Base-by-base conservation (phyloP, 352 stramenopile genomes). In the Globisporangium nagaii region DNA sequence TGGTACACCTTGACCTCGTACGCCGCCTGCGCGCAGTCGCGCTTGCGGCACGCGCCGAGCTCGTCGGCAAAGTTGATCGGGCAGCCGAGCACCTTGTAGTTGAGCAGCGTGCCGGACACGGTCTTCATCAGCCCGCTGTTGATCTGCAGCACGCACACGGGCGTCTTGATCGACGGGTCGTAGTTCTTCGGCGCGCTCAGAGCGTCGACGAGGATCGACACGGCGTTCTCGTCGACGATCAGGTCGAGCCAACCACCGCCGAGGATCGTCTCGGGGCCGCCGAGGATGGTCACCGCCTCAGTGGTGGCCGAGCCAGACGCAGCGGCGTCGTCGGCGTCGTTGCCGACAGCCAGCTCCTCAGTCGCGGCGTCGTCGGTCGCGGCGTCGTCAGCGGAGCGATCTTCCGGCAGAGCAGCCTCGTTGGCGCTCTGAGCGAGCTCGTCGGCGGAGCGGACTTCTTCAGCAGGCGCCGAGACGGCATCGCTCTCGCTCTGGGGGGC, bases 71-170 rank as follows among this genome's bases (percentile, higher is more conserved):
- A 68, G 11, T 65, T 39, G 27, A 77, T 65, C n/a, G 34, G 31
- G 59, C 75, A 86, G 17, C 68, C 75, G 3, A 68, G 58, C n/a
- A 83, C 57, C 20, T 75, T 49, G 62, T 81, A 86, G 58, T 83
- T 83, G 40, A n/a, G n/a, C n/a, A n/a, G n/a, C n/a, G 71, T 84
- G 34, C 75, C 75, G 10, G 69, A 62, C 9, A 86, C 73, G 20
- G 60, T 68, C 58, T 86, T 73, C 25, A 55, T 65, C 40, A 66
- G 24, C 15, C 77, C 63, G 39, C 47, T 59, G 31, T 76, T 52
- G 43, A 84, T 60, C 17, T 62, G 61, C 9, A 75, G 56, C 6
- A 78, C 53, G 52, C 75, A 86, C 46, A 84, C 57, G 9, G 50
- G 58, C 2, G 53, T 44, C 3, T 20, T 66, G 56, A 81, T 65